phyloP scores from a whole-genome alignment of 352 stramenopile genomes.

The Phytophthora boehmeriae region DNA sequence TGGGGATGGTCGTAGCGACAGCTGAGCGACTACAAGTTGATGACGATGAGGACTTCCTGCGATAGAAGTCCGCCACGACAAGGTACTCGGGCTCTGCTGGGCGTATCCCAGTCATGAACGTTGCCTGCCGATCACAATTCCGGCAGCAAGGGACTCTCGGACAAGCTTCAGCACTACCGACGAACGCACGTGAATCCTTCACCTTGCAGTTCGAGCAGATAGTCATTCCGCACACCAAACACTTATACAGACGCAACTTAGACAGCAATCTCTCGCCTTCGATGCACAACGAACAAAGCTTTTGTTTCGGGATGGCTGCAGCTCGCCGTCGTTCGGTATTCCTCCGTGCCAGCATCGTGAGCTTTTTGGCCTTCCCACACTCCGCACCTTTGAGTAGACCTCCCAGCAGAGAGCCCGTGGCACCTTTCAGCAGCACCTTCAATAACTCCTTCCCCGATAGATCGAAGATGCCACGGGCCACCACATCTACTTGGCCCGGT shows the following conservation, averaged over 20 bases:
- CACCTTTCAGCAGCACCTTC: conserved; percentile 30
- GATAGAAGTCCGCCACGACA: conserved; percentile 35
- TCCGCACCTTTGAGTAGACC: conserved; percentile 29
- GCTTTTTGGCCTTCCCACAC: conserved; percentile 50
- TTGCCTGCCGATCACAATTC: conserved; percentile 35
- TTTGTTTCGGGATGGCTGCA: conserved; percentile 22
- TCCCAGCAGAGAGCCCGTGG: conserved; percentile 30
- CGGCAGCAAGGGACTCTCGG: conserved; percentile 35
- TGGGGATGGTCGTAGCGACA: conserved; percentile 6
- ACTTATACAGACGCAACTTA: conserved; percentile 31
- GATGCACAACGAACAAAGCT: conserved; percentile 41
- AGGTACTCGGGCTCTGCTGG: conserved; percentile 28
- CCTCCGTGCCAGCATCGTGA: conserved; percentile 40
- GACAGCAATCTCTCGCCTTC: conserved; percentile 24
- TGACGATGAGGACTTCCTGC: conserved; percentile 10
- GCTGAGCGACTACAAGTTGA: conserved; percentile 7
- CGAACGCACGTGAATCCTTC: conserved; percentile 52
- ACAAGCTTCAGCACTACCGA: conserved; percentile 22
- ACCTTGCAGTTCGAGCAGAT: conserved; percentile 55
- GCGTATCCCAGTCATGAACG: conserved; percentile 27
- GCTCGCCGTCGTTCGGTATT: conserved; percentile 16
- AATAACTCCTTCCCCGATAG: conserved; percentile 36
- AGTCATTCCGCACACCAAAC: conserved; percentile 42
- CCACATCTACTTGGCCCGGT: conserved; percentile 38
- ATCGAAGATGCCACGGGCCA: conserved; percentile 46